Evolutionary conservation across 306 rosid genomes (phyloP).

Genomic region (Vachellia collinsii): DNA sequence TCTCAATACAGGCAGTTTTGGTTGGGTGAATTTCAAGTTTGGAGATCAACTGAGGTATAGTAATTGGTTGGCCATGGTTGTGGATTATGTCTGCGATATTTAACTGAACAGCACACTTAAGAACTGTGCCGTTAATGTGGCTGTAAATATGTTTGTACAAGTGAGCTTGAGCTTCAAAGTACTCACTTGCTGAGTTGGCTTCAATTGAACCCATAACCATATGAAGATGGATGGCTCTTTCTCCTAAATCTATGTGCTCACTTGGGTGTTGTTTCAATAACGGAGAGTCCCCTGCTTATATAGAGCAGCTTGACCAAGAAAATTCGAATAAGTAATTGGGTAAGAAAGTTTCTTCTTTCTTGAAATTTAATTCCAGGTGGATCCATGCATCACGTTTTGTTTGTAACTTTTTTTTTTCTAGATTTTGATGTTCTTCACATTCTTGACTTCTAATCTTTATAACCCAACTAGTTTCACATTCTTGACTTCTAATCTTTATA

Average conservation of each 20-base stretch:
- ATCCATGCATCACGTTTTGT: too few relatives aligned
- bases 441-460: too few relatives aligned
- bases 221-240: neutral
- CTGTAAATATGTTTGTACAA: neutral
- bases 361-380: too few relatives aligned
- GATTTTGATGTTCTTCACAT: too few relatives aligned
- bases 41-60: constrained; percentile 34
- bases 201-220: neutral
- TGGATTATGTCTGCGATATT: neutral
- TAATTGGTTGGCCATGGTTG: constrained; percentile 31
- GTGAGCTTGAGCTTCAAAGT: neutral
- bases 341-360: too few relatives aligned
- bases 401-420: too few relatives aligned
- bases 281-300: too few relatives aligned
- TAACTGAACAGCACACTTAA: constrained; percentile 30
- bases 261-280: too few relatives aligned
- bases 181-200: neutral
- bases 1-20: neutral
- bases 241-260: neutral
- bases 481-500: too few relatives aligned
- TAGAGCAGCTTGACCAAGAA: too few relatives aligned
- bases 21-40: constrained; percentile 34
- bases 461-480: too few relatives aligned
- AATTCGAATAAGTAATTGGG: too few relatives aligned
- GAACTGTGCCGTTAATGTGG: neutral